Conservation (phyloP, 306 rosid species). For the Begonia masoniana region DNA sequence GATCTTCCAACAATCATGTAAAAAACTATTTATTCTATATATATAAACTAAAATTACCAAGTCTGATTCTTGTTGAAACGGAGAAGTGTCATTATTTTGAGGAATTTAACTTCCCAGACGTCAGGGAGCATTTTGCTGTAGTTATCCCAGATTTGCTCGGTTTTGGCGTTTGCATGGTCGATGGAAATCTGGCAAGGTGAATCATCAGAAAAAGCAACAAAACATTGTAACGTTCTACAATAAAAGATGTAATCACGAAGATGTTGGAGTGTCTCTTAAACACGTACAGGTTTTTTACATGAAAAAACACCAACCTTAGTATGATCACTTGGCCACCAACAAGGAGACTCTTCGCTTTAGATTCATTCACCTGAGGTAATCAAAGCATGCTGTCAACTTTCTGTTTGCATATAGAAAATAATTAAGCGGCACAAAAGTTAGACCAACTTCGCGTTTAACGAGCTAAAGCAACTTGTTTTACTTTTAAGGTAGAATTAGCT, state of each 20-base stretch:
- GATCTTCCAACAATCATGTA: neutral
- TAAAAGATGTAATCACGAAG: neutral
- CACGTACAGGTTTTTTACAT: neutral
- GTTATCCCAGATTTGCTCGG: constrained; percentile 33
- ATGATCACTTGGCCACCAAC: constrained; percentile 37
- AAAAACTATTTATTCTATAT: too few species aligned
- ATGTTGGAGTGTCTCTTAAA: neutral
- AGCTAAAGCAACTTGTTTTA: too few species aligned
- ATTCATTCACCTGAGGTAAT: constrained; percentile 51
- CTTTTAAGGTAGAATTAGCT: neutral
- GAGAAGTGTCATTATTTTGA: constrained; percentile 22
- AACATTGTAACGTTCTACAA: too few species aligned
- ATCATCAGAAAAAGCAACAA: too few species aligned
- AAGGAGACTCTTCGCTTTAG: constrained; percentile 29
- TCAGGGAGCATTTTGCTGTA: constrained; percentile 58
- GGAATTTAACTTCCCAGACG: constrained; percentile 36
- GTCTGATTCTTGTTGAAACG: constrained; percentile 45
- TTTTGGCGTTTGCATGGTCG: constrained; percentile 38
- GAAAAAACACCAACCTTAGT: constrained; percentile 46
- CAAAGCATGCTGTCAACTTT: constrained; percentile 9
- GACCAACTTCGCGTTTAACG: too few species aligned
- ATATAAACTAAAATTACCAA: constrained; percentile 28
- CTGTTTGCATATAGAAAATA: constrained; percentile 4
- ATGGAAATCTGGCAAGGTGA: constrained; percentile 40
- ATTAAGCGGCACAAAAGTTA: too few species aligned